Evolutionary conservation across 768 basidiomycete genomes (phyloP), one percentile per base, ranked within the genome.

Genomic region (Piloderma croceum): DNA sequence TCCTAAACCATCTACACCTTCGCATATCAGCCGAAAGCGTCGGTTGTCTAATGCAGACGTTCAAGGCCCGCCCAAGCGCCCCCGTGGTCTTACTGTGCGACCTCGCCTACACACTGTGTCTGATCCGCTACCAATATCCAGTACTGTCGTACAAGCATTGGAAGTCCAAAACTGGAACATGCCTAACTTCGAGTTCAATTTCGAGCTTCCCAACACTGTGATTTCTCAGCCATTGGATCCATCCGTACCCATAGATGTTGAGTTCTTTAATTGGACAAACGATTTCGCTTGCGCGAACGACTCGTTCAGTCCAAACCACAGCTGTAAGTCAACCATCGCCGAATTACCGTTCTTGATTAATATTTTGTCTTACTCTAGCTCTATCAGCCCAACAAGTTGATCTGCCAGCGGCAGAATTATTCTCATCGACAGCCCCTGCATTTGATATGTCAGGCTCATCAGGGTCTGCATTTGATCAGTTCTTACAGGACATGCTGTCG

Each of bases 161-260:
- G 42, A 55, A 1, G 40, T 67, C 12, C 63, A 68, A 15, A 52
- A 60, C 23, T 70, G 68, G 70, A 65, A 64, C 31, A 46, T 57
- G 17, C 41, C 52, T 4, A 46, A 51, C 37, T 56, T 57, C 27
- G 45, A 58, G 3, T 42, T 59, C 27, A 15, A 44, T 39, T 63
- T 65, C 19, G 45, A 58, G 3, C 43, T 59, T 4, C 62, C 62
- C 0, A 50, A 47, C 21, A 48, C 49, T 1, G 58, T 59, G 1
- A 45, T 52, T 20, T 45, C 49, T 1, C 42, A 41, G 0, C 48
- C 54, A 11, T 50, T 55, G 3, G 60, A 66, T n/a, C 34, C 42
- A 1, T 53, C 49, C 0, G n/a, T 49, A 3, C 57, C 42, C 0
- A 44, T 64, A 36, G 58, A 69, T 25, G 54, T 71, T 1, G 53